A percentile compares a stretch with the other conserved stretches of the same genome.
Evolutionary conservation across 768 basidiomycete species (phyloP).

Genomic region (Lactifluus rugatus): DNA sequence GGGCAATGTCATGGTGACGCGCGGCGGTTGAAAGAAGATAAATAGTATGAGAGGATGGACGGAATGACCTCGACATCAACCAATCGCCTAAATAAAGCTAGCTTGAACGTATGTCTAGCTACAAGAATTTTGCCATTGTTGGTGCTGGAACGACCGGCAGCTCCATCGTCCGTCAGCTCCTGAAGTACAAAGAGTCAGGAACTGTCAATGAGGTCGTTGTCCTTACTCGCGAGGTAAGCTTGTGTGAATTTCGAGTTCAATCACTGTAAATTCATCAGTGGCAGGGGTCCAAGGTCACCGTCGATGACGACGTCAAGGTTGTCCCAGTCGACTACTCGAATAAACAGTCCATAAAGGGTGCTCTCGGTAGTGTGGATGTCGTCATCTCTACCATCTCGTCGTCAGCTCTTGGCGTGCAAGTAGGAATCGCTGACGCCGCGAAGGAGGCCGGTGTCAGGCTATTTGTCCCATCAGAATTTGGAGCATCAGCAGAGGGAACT

Average conservation of each 20-base stretch:
- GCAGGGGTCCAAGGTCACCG: conserved; percentile 3
- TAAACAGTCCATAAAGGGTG: conserved; percentile 3
- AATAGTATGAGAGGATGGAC: background rate
- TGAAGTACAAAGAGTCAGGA: conserved; percentile 8
- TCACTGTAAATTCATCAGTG: background rate
- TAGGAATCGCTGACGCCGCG: conserved; percentile 17
- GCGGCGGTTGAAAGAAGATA: background rate
- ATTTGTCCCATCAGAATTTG: conserved; percentile 28
- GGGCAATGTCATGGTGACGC: no score
- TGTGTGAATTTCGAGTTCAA: background rate
- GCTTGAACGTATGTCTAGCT: conserved; percentile 4
- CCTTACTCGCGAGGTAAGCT: conserved; percentile 10
- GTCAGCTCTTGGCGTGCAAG: conserved; percentile 14
- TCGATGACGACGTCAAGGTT: background rate
- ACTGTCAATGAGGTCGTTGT: conserved; percentile 7
- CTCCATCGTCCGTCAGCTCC: conserved; percentile 14
- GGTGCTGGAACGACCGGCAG: conserved; percentile 2
- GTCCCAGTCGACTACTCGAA: conserved; percentile 14
- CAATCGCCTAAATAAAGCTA: background rate
- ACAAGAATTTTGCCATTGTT: conserved; percentile 13
- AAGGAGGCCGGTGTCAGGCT: conserved; percentile 25
- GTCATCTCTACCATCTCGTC: conserved; percentile 13
- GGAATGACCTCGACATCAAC: background rate
- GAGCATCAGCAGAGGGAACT: conserved; percentile 13
- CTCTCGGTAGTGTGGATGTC: conserved; percentile 10